Evolutionary conservation across 768 basidiomycete species (phyloP).

Genomic region (Suillus subalutaceus): DNA sequence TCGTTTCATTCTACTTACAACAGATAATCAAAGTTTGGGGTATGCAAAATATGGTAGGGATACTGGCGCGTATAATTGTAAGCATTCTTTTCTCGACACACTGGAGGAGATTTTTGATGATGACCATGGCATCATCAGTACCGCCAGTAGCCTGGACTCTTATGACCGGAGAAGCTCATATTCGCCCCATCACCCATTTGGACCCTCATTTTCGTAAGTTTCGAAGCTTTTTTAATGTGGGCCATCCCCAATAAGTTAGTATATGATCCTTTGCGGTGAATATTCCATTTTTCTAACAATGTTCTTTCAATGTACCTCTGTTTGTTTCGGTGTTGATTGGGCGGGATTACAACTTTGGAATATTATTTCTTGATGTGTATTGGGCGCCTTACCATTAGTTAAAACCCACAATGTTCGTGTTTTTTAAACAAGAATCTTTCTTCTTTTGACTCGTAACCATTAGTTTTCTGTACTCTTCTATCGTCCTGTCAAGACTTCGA

Average conservation of each 20-base stretch:
- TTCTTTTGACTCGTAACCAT: background rate
- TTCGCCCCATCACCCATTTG: too few relatives aligned
- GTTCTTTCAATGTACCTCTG: background rate
- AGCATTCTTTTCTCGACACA: too few relatives aligned
- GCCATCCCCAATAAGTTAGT: background rate
- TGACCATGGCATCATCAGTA: too few relatives aligned
- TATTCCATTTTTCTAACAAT: background rate
- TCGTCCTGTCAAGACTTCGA: background rate
- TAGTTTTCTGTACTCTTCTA: background rate
- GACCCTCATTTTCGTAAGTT: too few relatives aligned
- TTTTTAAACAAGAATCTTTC: background rate
- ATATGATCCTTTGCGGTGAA: background rate
- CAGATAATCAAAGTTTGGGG: too few relatives aligned
- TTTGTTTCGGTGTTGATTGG: background rate
- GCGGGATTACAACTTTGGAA: background rate
- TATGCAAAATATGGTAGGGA: too few relatives aligned
- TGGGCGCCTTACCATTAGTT: background rate
- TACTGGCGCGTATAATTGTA: too few relatives aligned
- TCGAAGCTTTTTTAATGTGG: background rate
- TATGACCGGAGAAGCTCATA: too few relatives aligned
- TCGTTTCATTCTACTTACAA: too few relatives aligned
- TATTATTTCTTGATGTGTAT: background rate
- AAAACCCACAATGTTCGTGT: background rate
- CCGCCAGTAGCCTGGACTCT: too few relatives aligned
- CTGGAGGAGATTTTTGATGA: too few relatives aligned